Evolutionary conservation across 495 filamentous ascomycete species (phyloP).

Genomic region (Jackrogersella multiformis): DNA sequence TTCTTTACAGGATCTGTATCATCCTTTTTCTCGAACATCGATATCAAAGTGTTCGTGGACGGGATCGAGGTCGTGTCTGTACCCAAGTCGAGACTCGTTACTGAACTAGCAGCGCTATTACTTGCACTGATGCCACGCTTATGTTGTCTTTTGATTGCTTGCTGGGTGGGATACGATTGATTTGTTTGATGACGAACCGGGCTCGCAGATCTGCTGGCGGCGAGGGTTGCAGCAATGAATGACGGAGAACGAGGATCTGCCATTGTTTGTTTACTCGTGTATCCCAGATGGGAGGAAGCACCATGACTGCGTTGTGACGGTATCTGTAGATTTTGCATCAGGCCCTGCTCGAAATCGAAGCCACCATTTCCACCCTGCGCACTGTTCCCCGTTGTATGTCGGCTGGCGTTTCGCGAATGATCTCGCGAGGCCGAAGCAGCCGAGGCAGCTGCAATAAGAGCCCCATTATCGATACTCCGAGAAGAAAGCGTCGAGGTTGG

Average conservation of each 20-base stretch:
- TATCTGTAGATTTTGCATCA: slow-evolving; percentile 14
- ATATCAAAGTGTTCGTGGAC: slow-evolving; percentile 66
- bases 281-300: slow-evolving; percentile 26
- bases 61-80: slow-evolving; percentile 64
- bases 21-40: slow-evolving; percentile 65
- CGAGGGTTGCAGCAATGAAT: slow-evolving; percentile 65
- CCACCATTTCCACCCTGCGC: slow-evolving; percentile 6
- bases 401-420: slow-evolving; percentile 33
- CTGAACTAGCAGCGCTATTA: slow-evolving; percentile 41
- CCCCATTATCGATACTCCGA: slow-evolving; percentile 50
- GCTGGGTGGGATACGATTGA: slow-evolving; percentile 21
- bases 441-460: slow-evolving; percentile 60
- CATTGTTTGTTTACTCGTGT: slow-evolving; percentile 17
- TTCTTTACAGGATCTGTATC: slow-evolving; percentile 54
- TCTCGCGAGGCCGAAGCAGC: slow-evolving; percentile 45
- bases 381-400: slow-evolving; percentile 37
- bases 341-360: slow-evolving; percentile 3
- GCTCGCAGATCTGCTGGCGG: slow-evolving; percentile 61
- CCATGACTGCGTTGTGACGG: slow-evolving; percentile 12
- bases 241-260: slow-evolving; percentile 56
- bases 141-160: slow-evolving; percentile 23
- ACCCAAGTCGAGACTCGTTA: slow-evolving; percentile 41
- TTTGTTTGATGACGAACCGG: slow-evolving; percentile 49
- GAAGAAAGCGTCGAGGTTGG: slow-evolving; percentile 6
- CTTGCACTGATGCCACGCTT: slow-evolving; percentile 38